Evolutionary conservation across 139 green algal species (phyloP), one percentile per base, ranked within the genome.

Genomic region (Eudorina sp.): DNA sequence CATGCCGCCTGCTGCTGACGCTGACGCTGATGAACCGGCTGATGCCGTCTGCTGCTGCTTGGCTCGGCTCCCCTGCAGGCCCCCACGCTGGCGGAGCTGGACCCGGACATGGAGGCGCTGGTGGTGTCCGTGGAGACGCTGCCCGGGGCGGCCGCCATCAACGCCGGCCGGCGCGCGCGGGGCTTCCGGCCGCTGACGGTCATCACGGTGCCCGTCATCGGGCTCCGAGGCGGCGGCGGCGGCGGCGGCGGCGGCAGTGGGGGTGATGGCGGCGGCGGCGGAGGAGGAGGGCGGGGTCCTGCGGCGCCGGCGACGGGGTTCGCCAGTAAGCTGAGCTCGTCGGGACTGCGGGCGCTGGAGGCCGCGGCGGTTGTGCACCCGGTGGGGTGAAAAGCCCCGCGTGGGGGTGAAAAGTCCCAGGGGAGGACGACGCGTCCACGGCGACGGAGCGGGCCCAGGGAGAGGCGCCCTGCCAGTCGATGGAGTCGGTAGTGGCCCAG

Each of bases 61-160:
- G 3, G 5, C 41, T n/a, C 40, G 41, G 70, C 31, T 81, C 14
- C 21, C 45, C 46, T 76, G 40, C 86, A 95, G 91, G 94, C 93
- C 62, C 95, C 96, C 6, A 96, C 95, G 2, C 41, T 92, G 18
- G 95, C 95, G 6, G 96, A 97, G 55, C 95, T 95, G 13, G 92
- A 96, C 23, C 72, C 90, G 2, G 55, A 76, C 34, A 97, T 98
- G 92, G 69, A 96, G 48, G 97, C 94, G 0, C 89, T 99, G 45
- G 97, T 99, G 16, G 96, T 99, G n/a, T 97, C 93, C 0, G 62
- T 94, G 53, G 97, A 99, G 90, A 99, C 97, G 0, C 53, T 97
- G 18, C 55, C 69, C 0, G 97, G 97, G 0, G 96, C 88, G 0
- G 53, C 92, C 16, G 89, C 91, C 7, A 98, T 99, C 74, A 98